Percentiles rank a stretch among this genome's conserved stretches.
phyloP scores from a whole-genome alignment of 2,329 filamentous ascomycete species.

The Ceratocystis papillata region DNA sequence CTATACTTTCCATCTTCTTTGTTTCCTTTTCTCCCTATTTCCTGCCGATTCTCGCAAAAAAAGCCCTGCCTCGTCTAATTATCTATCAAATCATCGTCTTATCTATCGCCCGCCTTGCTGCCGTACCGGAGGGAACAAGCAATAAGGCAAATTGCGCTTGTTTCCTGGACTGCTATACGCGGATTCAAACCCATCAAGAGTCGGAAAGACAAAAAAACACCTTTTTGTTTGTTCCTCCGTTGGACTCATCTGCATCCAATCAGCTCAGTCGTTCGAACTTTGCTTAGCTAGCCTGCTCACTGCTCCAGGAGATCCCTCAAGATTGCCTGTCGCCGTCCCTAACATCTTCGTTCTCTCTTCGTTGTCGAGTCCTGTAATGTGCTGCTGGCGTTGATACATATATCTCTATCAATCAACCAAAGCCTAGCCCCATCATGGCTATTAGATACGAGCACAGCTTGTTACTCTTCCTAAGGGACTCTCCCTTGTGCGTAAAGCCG shows the following conservation, averaged over 20 bases:
- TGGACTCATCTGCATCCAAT: neutral
- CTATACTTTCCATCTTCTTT: neutral
- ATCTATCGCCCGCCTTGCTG: too few species aligned
- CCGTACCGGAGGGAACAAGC: neutral
- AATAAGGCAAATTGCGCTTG: neutral
- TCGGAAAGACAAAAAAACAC: neutral
- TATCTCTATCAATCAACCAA: constrained; percentile 1
- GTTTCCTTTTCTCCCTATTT: neutral
- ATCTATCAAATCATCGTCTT: neutral
- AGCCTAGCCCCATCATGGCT: constrained; percentile 11
- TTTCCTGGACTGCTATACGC: neutral
- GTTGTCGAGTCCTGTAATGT: neutral
- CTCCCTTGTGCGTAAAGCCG: constrained; percentile 74
- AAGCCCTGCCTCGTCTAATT: neutral
- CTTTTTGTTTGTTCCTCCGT: neutral
- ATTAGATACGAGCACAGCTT: constrained; percentile 64
- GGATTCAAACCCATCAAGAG: neutral
- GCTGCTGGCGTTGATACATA: neutral
- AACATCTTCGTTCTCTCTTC: neutral
- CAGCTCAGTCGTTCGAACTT: neutral
- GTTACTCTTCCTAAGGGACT: constrained; percentile 64
- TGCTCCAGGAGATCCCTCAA: neutral
- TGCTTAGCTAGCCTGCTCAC: neutral
- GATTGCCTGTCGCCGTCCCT: neutral
- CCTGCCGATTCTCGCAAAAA: neutral